These are phyloP conservation scores for Pseudophaeomoniella oleicola DNA, from an alignment of 2,329 filamentous ascomycete species.

Conservation along the genomic window DNA sequence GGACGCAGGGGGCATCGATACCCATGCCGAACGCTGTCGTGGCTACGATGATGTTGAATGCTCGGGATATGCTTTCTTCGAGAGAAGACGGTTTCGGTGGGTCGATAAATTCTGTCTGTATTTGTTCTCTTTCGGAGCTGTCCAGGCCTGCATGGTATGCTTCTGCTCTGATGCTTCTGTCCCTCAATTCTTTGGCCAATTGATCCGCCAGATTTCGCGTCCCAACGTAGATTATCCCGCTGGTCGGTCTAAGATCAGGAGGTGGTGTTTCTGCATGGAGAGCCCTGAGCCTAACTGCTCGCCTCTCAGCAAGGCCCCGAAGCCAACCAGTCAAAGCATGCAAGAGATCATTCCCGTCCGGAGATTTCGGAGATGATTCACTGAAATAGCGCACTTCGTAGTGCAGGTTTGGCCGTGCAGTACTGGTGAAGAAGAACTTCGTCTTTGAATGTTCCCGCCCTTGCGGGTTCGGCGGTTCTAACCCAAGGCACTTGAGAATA, in stretches of 20 bases:
- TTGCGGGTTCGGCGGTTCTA: constrained; percentile 33
- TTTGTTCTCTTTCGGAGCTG: constrained; percentile 31
- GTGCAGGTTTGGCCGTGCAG: constrained; percentile 72
- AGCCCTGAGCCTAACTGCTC: constrained; percentile 36
- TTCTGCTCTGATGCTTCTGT: constrained; percentile 15
- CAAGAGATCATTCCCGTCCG: constrained; percentile 58
- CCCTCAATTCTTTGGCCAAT: constrained; percentile 21
- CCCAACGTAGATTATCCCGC: constrained; percentile 32
- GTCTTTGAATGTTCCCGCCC: constrained; percentile 13
- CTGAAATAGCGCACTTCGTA: constrained; percentile 62
- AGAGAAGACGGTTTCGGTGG: constrained; percentile 17
- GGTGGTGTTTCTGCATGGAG: constrained; percentile 17
- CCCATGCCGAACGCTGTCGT: constrained; percentile 97
- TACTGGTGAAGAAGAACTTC: constrained; percentile 67
- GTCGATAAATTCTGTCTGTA: constrained; percentile 8
- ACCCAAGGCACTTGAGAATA: constrained; percentile 58
- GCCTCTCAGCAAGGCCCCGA: constrained; percentile 53
- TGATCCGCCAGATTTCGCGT: constrained; percentile 24
- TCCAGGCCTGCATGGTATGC: constrained; percentile 46
- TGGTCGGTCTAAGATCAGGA: constrained; percentile 19
- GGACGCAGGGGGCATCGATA: constrained; percentile 88
- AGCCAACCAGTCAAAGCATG: constrained; percentile 66
- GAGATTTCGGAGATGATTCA: constrained; percentile 27
- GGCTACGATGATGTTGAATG: constrained; percentile 84
- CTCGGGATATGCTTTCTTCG: constrained; percentile 25